Conservation (phyloP, 129 eudicot genomes). For the Scalesia atractyloides region DNA sequence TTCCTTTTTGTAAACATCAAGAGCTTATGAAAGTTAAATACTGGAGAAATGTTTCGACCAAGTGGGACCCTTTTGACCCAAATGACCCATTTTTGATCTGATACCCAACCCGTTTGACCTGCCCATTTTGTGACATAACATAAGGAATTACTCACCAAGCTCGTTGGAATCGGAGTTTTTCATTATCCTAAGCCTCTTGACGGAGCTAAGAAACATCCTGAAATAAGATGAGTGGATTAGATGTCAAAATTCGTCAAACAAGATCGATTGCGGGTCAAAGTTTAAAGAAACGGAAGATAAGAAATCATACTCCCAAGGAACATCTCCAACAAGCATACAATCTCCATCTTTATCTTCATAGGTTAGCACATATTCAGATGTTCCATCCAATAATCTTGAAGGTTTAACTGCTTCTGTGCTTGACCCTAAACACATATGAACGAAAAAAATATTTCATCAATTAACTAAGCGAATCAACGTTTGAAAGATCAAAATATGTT, state of each 20-base stretch:
- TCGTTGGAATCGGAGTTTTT: constrained; percentile 79
- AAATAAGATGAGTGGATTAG: constrained; percentile 18
- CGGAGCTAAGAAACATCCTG: constrained; percentile 91
- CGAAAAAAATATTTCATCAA: neutral
- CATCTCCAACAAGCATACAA: constrained; percentile 99
- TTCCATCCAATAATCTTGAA: constrained; percentile 68
- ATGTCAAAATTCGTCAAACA: constrained; percentile 13
- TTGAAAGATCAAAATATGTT: constrained; percentile 1
- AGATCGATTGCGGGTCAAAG: neutral
- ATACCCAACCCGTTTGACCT: neutral
- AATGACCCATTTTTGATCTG: neutral
- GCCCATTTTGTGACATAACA: neutral
- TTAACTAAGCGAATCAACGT: neutral
- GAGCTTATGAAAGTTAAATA: neutral
- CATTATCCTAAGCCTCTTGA: constrained; percentile 92
- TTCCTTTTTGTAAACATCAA: neutral
- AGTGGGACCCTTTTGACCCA: neutral
- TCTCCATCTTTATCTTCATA: constrained; percentile 98
- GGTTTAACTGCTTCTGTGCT: constrained; percentile 46
- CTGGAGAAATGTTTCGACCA: neutral
- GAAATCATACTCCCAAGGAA: constrained; percentile 81
- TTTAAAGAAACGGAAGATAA: neutral
- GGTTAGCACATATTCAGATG: constrained; percentile 83
- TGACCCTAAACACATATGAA: constrained; percentile 46
- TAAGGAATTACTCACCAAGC: constrained; percentile 43